phyloP scores from a whole-genome alignment of 805 yeast genomes.

The Kuraishia cidri region DNA sequence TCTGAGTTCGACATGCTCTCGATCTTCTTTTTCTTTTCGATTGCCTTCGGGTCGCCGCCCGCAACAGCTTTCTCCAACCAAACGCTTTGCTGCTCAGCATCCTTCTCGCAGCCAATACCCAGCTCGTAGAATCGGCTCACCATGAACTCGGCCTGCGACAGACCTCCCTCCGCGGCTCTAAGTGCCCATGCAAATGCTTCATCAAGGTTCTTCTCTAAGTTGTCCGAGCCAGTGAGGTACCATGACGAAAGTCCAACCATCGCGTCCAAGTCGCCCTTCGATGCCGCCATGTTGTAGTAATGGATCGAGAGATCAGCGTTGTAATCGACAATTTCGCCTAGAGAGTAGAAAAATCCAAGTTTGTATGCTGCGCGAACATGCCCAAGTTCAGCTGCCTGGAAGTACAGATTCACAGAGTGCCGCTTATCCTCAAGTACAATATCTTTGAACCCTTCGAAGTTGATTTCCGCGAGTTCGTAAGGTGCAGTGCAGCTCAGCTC shows the following conservation, averaged over 20 bases:
- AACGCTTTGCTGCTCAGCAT: constrained; percentile 45
- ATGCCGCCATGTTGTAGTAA: constrained; percentile 86
- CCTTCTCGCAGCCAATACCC: constrained; percentile 76
- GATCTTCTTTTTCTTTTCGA: not conserved
- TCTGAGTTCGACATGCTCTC: not conserved
- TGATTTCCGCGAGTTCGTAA: constrained; percentile 79
- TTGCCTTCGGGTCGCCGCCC: constrained; percentile 9
- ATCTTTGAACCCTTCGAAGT: constrained; percentile 78
- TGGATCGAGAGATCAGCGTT: constrained; percentile 84
- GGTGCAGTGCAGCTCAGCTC: constrained; percentile 91
- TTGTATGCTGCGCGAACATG: constrained; percentile 73
- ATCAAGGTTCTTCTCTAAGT: constrained; percentile 68
- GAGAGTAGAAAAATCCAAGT: constrained; percentile 78
- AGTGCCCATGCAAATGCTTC: constrained; percentile 96
- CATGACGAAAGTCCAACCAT: constrained; percentile 96
- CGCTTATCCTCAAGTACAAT: constrained; percentile 74
- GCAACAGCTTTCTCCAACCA: constrained; percentile 78
- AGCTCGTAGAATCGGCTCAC: constrained; percentile 76
- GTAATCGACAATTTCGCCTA: constrained; percentile 66
- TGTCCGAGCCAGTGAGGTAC: constrained; percentile 89
- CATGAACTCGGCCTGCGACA: constrained; percentile 78
- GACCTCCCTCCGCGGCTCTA: constrained; percentile 69
- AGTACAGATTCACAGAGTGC: constrained; percentile 80
- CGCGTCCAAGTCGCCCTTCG: constrained; percentile 78
- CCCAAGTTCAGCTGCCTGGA: constrained; percentile 84